phyloP scores from a whole-genome alignment of 2,329 filamentous ascomycete genomes.

The Trichoderma hamatum region DNA sequence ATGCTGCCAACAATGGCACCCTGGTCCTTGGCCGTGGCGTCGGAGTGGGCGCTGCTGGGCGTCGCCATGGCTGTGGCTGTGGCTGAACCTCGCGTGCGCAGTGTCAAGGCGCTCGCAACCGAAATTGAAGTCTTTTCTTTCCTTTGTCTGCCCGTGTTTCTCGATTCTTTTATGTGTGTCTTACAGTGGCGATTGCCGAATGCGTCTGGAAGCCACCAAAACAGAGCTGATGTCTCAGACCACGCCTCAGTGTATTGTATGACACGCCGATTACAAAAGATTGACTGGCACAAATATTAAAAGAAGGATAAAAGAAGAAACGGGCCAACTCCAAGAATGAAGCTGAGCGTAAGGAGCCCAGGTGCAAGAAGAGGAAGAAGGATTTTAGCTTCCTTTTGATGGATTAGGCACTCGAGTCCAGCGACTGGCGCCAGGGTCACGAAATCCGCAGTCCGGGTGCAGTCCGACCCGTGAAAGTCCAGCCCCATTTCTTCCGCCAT shows the following conservation, averaged over 20 bases:
- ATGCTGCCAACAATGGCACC: slow-evolving; percentile 35
- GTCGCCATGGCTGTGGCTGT: slow-evolving; percentile 19
- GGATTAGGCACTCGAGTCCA: neutral
- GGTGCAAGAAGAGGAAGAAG: neutral
- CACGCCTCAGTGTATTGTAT: neutral
- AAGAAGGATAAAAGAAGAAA: neutral
- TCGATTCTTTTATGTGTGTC: neutral
- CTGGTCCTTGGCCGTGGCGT: slow-evolving; percentile 50
- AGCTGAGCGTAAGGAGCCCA: neutral
- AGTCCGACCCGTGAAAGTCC: slow-evolving; percentile 19
- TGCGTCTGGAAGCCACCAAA: neutral
- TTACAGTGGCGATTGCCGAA: neutral
- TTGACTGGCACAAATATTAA: slow-evolving; percentile 1
- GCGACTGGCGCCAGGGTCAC: neutral
- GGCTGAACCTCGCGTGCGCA: slow-evolving; percentile 4
- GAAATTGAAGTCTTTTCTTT: neutral
- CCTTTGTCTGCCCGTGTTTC: neutral
- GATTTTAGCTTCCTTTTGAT: slow-evolving; percentile 23
- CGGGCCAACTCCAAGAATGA: neutral
- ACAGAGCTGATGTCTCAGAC: neutral
- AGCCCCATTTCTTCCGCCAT: neutral
- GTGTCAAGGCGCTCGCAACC: slow-evolving; percentile 2
- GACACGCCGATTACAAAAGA: slow-evolving; percentile 13
- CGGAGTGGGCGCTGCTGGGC: slow-evolving; percentile 48
- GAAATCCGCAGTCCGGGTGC: slow-evolving; percentile 16